Evolutionary conservation across 177 flowering plant species (phyloP).

Genomic region (Vitis hybrid): DNA sequence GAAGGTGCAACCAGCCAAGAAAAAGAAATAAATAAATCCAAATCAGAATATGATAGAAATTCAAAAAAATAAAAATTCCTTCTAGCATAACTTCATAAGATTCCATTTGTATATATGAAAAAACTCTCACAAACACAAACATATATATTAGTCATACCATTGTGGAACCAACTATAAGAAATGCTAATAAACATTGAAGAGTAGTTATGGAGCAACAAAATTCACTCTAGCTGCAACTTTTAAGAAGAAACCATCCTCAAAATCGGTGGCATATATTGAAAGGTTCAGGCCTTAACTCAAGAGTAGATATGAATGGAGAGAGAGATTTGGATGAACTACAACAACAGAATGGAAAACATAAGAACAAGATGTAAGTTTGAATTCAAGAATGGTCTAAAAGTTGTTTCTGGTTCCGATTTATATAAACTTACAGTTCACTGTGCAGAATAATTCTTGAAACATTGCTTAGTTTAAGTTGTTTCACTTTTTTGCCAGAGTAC

Average conservation of each 20-base stretch:
- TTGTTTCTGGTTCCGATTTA: no score
- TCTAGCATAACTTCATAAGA: no score
- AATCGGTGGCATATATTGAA: constrained; percentile 91
- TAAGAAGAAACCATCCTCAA: constrained; percentile 71
- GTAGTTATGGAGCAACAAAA: constrained; percentile 59
- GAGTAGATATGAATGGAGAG: constrained; percentile 83
- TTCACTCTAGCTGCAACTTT: constrained; percentile 81
- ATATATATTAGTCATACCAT: no score
- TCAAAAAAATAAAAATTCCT: no score
- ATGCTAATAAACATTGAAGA: no score
- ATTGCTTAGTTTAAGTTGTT: constrained; percentile 55
- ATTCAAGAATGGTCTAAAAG: no score
- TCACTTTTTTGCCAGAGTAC: constrained; percentile 78
- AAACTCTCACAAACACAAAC: no score
- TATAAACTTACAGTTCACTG: constrained; percentile 71
- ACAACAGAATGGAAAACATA: constrained; percentile 2
- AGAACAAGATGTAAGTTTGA: not conserved
- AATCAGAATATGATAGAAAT: no score
- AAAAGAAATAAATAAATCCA: no score
- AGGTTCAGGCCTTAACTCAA: constrained; percentile 85
- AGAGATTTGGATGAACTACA: constrained; percentile 1
- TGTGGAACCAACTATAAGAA: no score
- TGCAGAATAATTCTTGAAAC: constrained; percentile 72
- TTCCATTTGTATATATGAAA: no score
- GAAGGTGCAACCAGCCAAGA: no score